Evolutionary conservation across 2,329 filamentous ascomycete species (phyloP).

Genomic region (Knoxdaviesia capensis): DNA sequence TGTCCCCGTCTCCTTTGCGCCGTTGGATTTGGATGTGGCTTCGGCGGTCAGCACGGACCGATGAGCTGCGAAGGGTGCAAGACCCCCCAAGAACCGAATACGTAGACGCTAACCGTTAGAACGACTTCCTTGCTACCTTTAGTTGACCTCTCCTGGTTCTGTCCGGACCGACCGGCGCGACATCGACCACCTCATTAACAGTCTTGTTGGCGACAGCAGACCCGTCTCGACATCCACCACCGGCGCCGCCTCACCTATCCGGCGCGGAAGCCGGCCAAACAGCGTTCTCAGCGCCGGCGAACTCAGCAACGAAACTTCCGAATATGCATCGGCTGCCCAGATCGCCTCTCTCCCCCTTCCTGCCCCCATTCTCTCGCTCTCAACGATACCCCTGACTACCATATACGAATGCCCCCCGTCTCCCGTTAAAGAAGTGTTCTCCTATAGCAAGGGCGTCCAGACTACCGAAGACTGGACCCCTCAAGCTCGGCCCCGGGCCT

Average conservation of each 20-base stretch:
- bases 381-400: slow-evolving; percentile 52
- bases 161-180: slow-evolving; percentile 49
- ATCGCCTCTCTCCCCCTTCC: slow-evolving; percentile 18
- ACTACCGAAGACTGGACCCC: slow-evolving; percentile 58
- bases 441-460: slow-evolving; percentile 94
- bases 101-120: slow-evolving; percentile 1
- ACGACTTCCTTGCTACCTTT: background rate
- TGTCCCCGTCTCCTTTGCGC: slow-evolving; percentile 10
- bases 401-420: slow-evolving; percentile 65
- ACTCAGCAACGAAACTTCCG: slow-evolving; percentile 54
- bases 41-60: background rate
- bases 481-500: slow-evolving; percentile 29
- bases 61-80: too few species aligned
- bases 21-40: background rate
- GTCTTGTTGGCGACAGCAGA: slow-evolving; percentile 60
- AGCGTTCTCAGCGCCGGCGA: slow-evolving; percentile 71
- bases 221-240: slow-evolving; percentile 46
- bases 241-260: slow-evolving; percentile 43
- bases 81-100: too few species aligned
- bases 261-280: slow-evolving; percentile 58
- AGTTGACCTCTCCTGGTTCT: slow-evolving; percentile 12
- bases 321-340: slow-evolving; percentile 27
- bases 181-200: slow-evolving; percentile 72
- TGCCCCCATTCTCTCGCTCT: slow-evolving; percentile 44
- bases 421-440: slow-evolving; percentile 66